Evolutionary conservation across 192 early-diverging fungal species (phyloP), one percentile per base, ranked within the genome.

Genomic region (Thamnidium elegans): DNA sequence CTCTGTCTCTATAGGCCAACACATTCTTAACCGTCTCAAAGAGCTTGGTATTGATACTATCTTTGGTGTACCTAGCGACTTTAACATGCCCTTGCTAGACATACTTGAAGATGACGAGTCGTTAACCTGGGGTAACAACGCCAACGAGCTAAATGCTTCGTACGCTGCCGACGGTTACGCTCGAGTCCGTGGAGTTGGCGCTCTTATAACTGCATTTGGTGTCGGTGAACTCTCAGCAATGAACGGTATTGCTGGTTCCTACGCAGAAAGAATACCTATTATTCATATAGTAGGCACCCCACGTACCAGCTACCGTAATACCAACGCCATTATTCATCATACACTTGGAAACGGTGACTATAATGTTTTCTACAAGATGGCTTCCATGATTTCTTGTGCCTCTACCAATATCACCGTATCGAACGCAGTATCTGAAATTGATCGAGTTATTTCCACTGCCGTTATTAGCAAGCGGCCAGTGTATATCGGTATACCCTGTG

Each of bases 111-210:
- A 76, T 52, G 71, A 73, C 19, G 62, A 72, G 20, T 78, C 69
- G 2, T 34, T 81, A 23, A 39, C 30, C 5, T 81, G 79, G 79
- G 74, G 78, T n/a, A 65, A 76, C 36, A 73, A 79, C 42, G 66
- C 70, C 5, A 79, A 76, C 61, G 79, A 81, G 44, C 56, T 81
- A 11, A 75, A 73, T 46, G 67, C 73, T 13, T 71, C 73, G 0
- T 81, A 79, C 55, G 77, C 79, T 13, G 79, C 79, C 26, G 79
- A 81, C 45, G 79, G 79, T n/a, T 81, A 81, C 56, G 79, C 79
- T 23, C 70, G 79, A 26, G 42, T 81, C 4, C 55, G 68, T 23
- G 78, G 78, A 15, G 34, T 79, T 4, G 74, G 70, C 5, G 68
- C 72, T n/a, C 19, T 79, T 5, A 53, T 76, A 7, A 79, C 78